Evolutionary conservation across 495 filamentous ascomycete species (phyloP).

Genomic region (Penicillium macrosclerotiorum): DNA sequence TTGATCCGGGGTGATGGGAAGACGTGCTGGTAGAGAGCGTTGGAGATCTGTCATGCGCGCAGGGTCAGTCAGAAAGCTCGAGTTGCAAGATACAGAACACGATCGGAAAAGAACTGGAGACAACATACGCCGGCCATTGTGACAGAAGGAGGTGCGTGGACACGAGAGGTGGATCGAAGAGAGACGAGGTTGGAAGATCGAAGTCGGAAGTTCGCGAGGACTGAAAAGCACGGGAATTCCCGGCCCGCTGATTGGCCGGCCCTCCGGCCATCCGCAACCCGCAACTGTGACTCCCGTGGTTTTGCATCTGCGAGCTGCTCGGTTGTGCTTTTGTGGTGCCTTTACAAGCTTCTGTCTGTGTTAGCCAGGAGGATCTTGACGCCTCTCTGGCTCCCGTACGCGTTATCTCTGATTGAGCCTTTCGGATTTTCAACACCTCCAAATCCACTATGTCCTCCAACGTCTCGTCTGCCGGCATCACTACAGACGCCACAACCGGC

Average conservation of each 20-base stretch:
- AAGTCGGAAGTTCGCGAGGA: slow-evolving; percentile 30
- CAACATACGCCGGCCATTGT: slow-evolving; percentile 54
- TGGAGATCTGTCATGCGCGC: slow-evolving; percentile 47
- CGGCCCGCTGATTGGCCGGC: slow-evolving; percentile 44
- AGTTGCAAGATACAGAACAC: background rate
- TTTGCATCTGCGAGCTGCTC: background rate
- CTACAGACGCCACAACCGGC: slow-evolving; percentile 65
- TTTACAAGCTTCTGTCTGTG: background rate
- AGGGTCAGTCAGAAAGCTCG: slow-evolving; percentile 30
- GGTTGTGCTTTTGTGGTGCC: background rate
- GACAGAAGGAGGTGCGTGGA: slow-evolving; percentile 24
- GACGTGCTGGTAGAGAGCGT: slow-evolving; percentile 80
- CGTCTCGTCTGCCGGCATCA: slow-evolving; percentile 64
- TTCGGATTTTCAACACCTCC: background rate
- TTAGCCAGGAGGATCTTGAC: background rate
- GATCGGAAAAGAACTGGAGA: background rate
- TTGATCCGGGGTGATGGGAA: slow-evolving; percentile 25
- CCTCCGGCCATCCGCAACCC: slow-evolving; percentile 29
- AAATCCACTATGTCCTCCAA: slow-evolving; percentile 25
- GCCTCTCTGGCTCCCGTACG: background rate
- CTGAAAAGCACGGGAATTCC: slow-evolving; percentile 47
- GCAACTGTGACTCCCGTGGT: slow-evolving; percentile 7
- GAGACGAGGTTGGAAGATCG: slow-evolving; percentile 13
- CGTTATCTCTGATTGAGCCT: background rate
- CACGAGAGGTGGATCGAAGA: slow-evolving; percentile 13